phyloP scores from a whole-genome alignment of 768 basidiomycete species.

The Nidularia pulvinata region DNA sequence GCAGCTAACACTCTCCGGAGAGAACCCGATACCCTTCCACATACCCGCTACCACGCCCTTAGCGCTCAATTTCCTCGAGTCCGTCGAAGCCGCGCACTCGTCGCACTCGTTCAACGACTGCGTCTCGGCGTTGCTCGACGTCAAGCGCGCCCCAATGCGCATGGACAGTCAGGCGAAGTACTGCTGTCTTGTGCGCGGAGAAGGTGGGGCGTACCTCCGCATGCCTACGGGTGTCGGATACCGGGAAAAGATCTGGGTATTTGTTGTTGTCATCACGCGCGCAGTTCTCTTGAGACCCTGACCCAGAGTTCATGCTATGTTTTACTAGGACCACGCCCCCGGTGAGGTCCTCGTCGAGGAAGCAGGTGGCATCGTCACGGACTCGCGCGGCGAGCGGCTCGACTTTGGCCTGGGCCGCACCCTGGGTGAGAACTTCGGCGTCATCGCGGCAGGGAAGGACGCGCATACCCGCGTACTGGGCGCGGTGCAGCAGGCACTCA shows the following conservation, averaged over 20 bases:
- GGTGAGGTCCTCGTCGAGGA: constrained; percentile 85
- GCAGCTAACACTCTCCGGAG: constrained; percentile 54
- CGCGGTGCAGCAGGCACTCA: constrained; percentile 65
- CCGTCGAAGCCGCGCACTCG: constrained; percentile 89
- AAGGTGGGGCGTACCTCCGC: constrained; percentile 81
- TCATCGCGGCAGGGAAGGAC: constrained; percentile 79
- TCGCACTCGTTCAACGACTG: constrained; percentile 84
- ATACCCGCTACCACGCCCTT: constrained; percentile 51
- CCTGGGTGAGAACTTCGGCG: constrained; percentile 83
- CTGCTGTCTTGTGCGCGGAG: constrained; percentile 80
- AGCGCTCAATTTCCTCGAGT: constrained; percentile 78
- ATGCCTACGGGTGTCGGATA: constrained; percentile 83
- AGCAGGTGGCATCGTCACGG: constrained; percentile 87
- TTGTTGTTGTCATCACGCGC: constrained; percentile 7
- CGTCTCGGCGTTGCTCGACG: constrained; percentile 65
- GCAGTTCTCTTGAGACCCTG: not conserved
- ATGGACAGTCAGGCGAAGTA: constrained; percentile 99
- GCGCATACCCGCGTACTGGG: constrained; percentile 69
- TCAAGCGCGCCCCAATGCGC: constrained; percentile 65
- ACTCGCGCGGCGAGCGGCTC: constrained; percentile 76
- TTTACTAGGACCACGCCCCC: constrained; percentile 81
- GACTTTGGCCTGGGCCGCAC: constrained; percentile 89
- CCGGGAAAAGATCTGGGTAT: constrained; percentile 94
- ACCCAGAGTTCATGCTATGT: not conserved
- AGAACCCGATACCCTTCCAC: constrained; percentile 43